Base-by-base conservation (phyloP, 176 grass and related monocot genomes). In the Zizania latifolia region DNA sequence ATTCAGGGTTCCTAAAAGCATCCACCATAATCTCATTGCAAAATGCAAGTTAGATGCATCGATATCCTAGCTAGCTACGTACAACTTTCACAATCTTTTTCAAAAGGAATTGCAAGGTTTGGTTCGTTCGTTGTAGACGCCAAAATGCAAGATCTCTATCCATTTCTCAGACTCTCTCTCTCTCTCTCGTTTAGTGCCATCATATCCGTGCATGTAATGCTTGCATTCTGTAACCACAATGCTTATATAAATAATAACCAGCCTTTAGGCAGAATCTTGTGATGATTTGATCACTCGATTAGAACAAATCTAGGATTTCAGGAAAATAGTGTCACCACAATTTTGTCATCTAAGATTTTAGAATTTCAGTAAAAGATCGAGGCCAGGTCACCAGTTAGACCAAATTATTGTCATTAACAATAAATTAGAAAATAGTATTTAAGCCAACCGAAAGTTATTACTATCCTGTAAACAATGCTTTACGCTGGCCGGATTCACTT, bases 221-320 rank as follows among this genome's bases (percentile, higher is more conserved):
- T 46, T 60, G 67, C 37, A 66, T 45, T 23, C 38, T 82, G 67
- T 60, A 72, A 78, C 38, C 74, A 72, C 39, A 78, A 66, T 38
- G 72, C 65, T 82, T 51, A 79, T 78, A 51, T 56, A 62, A 50
- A 51, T 56, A 62, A 50, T 77, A 64, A 30, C 17, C 19, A 78
- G 37, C 48, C 71, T 75, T 82, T 82, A 36, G 58, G 65, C 40
- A 86, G 85, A 72, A 87, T 83, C 67, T 32, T 72, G 13, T 46
- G 65, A 58, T 71, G 30, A 63, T 66, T 30, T 29, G 55, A 62
- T 69, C 59, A 45, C 51, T 39, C 26, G 35, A 58, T 76, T 53
- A 68, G 33, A 81, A n/a, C n/a, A n/a, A n/a, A n/a, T n/a, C n/a
- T n/a, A n/a, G n/a, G n/a, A n/a, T n/a, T n/a, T n/a, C n/a, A n/a